A percentile compares a stretch with the other conserved stretches of the same genome.
Evolutionary conservation across 306 rosid species (phyloP).

Genomic region (Pueraria montana): DNA sequence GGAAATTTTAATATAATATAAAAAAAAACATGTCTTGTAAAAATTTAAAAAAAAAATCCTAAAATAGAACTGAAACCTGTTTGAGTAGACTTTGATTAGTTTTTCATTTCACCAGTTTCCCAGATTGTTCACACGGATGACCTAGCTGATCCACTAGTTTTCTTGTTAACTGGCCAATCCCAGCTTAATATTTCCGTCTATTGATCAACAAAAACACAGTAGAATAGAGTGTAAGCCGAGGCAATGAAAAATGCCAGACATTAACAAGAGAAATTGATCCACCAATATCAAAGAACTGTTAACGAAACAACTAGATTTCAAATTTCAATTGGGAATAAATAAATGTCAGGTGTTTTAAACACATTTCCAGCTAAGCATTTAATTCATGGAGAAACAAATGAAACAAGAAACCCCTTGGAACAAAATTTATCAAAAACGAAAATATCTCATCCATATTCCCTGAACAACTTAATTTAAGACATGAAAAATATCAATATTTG

Average conservation of each 20-base stretch:
- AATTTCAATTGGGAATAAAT: slow-evolving; percentile 34
- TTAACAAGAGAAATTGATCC: not conserved
- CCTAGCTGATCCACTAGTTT: not conserved
- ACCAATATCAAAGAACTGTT: slow-evolving; percentile 3
- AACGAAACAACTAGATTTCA: slow-evolving; percentile 24
- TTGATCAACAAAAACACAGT: not conserved
- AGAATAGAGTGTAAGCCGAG: not conserved
- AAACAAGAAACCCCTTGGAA: slow-evolving; percentile 42
- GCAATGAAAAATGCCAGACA: not conserved
- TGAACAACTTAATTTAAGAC: slow-evolving; percentile 49
- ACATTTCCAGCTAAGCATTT: slow-evolving; percentile 46
- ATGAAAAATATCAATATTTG: slow-evolving; percentile 52
- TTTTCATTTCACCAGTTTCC: not conserved
- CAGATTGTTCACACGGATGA: not conserved
- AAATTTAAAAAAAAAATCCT: no score
- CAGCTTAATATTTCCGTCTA: not conserved
- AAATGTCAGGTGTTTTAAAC: slow-evolving; percentile 53
- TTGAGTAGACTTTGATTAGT: not conserved
- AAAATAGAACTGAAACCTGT: no score
- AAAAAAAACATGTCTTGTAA: no score
- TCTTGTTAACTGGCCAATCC: no score
- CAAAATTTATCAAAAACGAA: slow-evolving; percentile 48
- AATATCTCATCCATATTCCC: slow-evolving; percentile 53
- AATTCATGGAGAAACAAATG: slow-evolving; percentile 45
- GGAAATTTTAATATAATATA: no score